Evolutionary conservation across 2,329 filamentous ascomycete species (phyloP), one percentile per base, ranked within the genome.

Genomic region (Paraphaeosphaeria sporulosa): DNA sequence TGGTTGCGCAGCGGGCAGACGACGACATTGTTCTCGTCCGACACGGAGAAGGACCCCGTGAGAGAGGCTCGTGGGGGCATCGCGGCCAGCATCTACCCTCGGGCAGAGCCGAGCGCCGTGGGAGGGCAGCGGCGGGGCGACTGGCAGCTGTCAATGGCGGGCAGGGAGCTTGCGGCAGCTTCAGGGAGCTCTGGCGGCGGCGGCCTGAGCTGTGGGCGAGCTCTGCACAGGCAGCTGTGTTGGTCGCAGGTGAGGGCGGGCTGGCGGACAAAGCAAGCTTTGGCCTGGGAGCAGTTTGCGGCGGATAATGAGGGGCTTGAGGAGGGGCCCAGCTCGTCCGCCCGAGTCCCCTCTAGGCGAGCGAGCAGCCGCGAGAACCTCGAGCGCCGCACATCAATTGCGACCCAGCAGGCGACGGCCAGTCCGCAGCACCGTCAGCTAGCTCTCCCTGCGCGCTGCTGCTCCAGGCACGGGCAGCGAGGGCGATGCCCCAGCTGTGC

Each of bases 1-100:
- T 97, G 94, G 78, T 97, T 97, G 76, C 89, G 89, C 80, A 99
- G 84, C 69, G 95, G 95, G 82, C 95, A 99, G 75, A 97, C 92
- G 76, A 99, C 95, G 82, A 98, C 94, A 80, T 96, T 96, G 80
- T 92, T 94, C 79, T 90, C 87, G 84, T 97, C 93, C 73, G 92
- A 92, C 73, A 96, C 91, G 69, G 93, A 94, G 80, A 97, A 97
- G 67, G 93, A 95, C 76, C 91, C 92, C 65, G 92, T 95, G 76
- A 96, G 85, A 69, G 92, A 90, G 73, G 91, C 88, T 86, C 92
- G 89, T 76, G 93, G 93, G 82, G 94, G 93, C 94, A 97, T 97
- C 82, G 82, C 84, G 78, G 83, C 79, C 59, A 62, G 68, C 81
- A 81, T 80, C 71, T 78, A 77, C 67, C 65, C 65, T 67, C 62